Evolutionary conservation across 1,139 yeast genomes (phyloP), one percentile per base, ranked within the genome.

Genomic region (Keqinozyma sinolaborantium): DNA sequence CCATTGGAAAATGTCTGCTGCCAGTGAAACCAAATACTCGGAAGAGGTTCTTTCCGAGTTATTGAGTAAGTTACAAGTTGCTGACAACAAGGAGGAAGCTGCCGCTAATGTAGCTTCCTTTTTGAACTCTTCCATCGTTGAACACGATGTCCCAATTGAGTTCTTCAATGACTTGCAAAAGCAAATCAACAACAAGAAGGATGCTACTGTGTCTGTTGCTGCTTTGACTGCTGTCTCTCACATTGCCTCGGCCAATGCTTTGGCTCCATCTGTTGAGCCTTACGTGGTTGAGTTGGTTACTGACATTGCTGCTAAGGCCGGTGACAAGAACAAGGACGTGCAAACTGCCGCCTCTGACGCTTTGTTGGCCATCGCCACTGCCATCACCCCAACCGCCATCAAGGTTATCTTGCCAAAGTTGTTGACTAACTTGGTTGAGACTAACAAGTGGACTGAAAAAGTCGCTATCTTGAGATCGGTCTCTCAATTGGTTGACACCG

Each of bases 401-500:
- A 92, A 92, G 82, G 81, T 85, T 48, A 63, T 88, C 58, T 77
- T 92, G 59, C 96, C 97, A 51, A 75, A 74, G 59, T 70, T 92
- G 58, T 76, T 86, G 53, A 67, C 69, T 44, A 70, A 83, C 64
- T 75, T 90, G 58, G 62, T 76, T 41, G 54, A 68, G 60, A 79
- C 97, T 60, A 82, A 77, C 79, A 92, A 92, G 75, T 92, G 98
- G 98, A 90, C 92, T 56, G 97, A 92, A 77, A 92, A 92, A 82
- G 86, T 84, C 60, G 87, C 95, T 50, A 74, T 92, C 55, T 77
- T 92, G 64, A 79, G 77, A 58, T 83, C 95, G 51, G 70, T 92
- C 56, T 70, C 95, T 48, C 79, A 80, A 53, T 77, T 92, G 58
- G 98, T 92, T 57, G 95, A 87, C 64, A 77, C 88, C 52, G 96